Evolutionary conservation across 2,329 filamentous ascomycete genomes (phyloP).

Genomic region (Bipolaris victoriae): DNA sequence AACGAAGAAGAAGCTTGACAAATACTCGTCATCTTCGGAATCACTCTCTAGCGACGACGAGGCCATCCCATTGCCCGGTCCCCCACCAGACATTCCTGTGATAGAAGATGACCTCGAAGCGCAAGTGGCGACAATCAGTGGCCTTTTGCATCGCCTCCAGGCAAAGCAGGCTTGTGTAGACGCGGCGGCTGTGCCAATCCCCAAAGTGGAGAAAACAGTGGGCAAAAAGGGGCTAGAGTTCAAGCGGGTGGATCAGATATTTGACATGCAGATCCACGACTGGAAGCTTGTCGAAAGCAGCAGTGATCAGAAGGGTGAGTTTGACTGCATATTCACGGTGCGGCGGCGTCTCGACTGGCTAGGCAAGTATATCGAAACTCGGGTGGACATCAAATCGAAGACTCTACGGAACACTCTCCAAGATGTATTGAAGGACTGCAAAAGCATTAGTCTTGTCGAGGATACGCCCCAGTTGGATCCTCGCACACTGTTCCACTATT

Average conservation of each 20-base stretch:
- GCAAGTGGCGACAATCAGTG: constrained; percentile 23
- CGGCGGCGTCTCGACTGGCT: constrained; percentile 83
- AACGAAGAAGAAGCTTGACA: constrained; percentile 13
- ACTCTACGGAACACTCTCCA: constrained; percentile 72
- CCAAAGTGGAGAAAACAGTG: constrained; percentile 25
- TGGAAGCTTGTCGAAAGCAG: constrained; percentile 72
- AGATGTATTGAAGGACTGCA: constrained; percentile 76
- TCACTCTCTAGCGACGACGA: constrained; percentile 21
- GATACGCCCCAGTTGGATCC: constrained; percentile 70
- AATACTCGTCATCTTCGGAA: constrained; percentile 14
- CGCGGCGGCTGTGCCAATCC: constrained; percentile 12
- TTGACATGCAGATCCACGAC: constrained; percentile 56
- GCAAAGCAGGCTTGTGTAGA: constrained; percentile 19
- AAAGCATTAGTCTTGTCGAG: constrained; percentile 79
- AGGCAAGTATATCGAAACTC: constrained; percentile 75
- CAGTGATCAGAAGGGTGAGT: constrained; percentile 69
- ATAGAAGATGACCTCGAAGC: constrained; percentile 17
- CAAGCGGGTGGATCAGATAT: constrained; percentile 70
- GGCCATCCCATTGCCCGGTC: neutral
- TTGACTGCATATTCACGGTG: constrained; percentile 80
- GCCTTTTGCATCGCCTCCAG: constrained; percentile 22
- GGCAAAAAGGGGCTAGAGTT: constrained; percentile 61
- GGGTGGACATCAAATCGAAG: constrained; percentile 86
- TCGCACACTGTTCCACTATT: constrained; percentile 64
- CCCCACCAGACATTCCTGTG: constrained; percentile 7